A percentile compares a stretch with the other conserved stretches of the same genome.
Evolutionary conservation across 148 eudicot genomes (phyloP).

Genomic region (Cornus florida): DNA sequence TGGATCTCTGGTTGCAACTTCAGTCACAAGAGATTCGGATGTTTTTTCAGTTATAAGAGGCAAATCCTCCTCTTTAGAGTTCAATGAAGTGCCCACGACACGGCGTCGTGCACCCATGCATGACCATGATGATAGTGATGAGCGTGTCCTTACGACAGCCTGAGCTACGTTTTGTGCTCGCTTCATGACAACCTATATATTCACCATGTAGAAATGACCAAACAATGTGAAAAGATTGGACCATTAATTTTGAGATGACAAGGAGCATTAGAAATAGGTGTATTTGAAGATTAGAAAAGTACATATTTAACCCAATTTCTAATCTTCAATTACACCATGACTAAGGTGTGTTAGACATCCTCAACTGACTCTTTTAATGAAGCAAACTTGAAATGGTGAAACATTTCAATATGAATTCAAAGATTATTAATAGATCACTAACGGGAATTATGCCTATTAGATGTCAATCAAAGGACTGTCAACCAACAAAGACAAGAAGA

Average conservation of each 20-base stretch:
- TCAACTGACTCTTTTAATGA: neutral
- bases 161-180: conserved; percentile 87
- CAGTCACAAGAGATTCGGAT: conserved; percentile 40
- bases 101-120: conserved; percentile 96
- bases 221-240: neutral
- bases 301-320: neutral
- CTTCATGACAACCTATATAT: conserved; percentile 84
- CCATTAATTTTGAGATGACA: neutral
- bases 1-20: conserved; percentile 23
- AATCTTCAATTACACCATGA: too few species aligned
- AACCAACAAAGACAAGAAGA: conserved; percentile 9
- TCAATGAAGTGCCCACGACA: conserved; percentile 35
- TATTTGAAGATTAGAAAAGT: neutral
- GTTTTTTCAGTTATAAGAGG: conserved; percentile 34
- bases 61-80: conserved; percentile 43
- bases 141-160: conserved; percentile 85
- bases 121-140: conserved; percentile 80
- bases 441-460: neutral
- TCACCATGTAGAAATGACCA: conserved; percentile 8
- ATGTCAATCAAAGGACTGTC: neutral
- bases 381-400: conserved; percentile 3
- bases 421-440: neutral
- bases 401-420: neutral
- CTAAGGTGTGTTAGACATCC: too few species aligned
- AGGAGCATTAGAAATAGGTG: neutral